Conservation (phyloP, 345 rosid genomes). For the Ceriops tagal region DNA sequence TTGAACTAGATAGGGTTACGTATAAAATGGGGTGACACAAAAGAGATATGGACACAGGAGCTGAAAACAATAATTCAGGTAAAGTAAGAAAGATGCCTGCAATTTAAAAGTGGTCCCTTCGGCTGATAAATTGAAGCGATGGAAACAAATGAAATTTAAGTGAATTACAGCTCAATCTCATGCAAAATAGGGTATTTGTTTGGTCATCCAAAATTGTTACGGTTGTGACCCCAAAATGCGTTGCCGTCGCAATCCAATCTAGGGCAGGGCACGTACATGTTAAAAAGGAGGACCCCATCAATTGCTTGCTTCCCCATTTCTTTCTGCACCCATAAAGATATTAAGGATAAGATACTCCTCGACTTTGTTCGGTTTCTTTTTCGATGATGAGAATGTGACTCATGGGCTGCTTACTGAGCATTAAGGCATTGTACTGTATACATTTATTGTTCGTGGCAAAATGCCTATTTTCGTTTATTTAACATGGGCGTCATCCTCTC, state of each 20-base stretch:
- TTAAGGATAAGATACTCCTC: background rate
- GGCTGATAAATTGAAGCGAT: too few relatives aligned
- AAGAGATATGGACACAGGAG: too few relatives aligned
- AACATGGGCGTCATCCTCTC: too few relatives aligned
- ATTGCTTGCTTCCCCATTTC: background rate
- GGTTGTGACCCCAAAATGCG: conserved; percentile 15
- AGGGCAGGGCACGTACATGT: background rate
- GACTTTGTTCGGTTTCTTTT: background rate
- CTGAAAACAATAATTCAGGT: too few relatives aligned
- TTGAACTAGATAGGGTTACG: too few relatives aligned
- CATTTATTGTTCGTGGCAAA: too few relatives aligned
- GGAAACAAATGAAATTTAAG: too few relatives aligned
- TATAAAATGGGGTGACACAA: too few relatives aligned
- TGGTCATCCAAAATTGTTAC: background rate
- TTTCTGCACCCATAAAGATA: background rate
- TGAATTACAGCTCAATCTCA: background rate
- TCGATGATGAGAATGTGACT: background rate
- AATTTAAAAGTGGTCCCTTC: too few relatives aligned
- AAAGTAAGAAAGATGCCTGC: too few relatives aligned
- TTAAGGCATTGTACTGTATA: background rate
- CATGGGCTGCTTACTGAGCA: background rate
- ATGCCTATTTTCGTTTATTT: too few relatives aligned
- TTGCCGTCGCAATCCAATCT: conserved; percentile 8
- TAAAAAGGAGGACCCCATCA: conserved; percentile 8
- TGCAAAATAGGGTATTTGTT: background rate